These are phyloP conservation scores for Taiozyma sp. DNA, from an alignment of 1,139 yeast species.

Conservation along the genomic window DNA sequence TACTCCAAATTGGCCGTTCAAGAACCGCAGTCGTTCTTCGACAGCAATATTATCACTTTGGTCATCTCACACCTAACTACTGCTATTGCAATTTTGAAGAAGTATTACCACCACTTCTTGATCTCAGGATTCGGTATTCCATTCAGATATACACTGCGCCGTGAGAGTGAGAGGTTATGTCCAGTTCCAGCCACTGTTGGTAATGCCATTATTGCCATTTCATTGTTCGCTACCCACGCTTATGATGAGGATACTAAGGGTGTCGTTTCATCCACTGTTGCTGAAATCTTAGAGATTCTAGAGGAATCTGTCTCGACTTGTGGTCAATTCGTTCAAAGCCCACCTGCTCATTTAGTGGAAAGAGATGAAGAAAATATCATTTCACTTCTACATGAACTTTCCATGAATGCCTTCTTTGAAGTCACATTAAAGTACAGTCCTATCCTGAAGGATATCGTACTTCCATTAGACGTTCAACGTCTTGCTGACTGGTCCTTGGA, in stretches of 20 bases:
- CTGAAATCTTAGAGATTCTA: slow-evolving; percentile 53
- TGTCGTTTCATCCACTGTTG: slow-evolving; percentile 46
- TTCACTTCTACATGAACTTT: slow-evolving; percentile 53
- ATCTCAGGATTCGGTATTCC: slow-evolving; percentile 38
- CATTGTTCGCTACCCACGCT: slow-evolving; percentile 56
- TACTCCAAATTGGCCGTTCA: slow-evolving; percentile 14
- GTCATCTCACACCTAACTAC: slow-evolving; percentile 6
- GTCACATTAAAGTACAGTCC: slow-evolving; percentile 60
- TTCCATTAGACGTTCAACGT: slow-evolving; percentile 58
- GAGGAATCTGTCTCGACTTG: slow-evolving; percentile 57
- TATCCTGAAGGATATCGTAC: slow-evolving; percentile 56
- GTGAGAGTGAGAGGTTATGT: slow-evolving; percentile 58
- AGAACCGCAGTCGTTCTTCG: slow-evolving; percentile 14
- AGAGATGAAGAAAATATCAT: slow-evolving; percentile 38
- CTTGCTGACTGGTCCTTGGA: slow-evolving; percentile 72
- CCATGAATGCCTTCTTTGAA: slow-evolving; percentile 59
- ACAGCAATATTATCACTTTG: slow-evolving; percentile 11
- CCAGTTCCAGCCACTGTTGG: slow-evolving; percentile 57
- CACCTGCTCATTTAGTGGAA: slow-evolving; percentile 24
- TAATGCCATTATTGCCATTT: slow-evolving; percentile 57
- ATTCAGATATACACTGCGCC: slow-evolving; percentile 42
- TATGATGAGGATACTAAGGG: slow-evolving; percentile 59
- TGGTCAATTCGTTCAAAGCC: slow-evolving; percentile 38
- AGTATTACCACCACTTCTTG: slow-evolving; percentile 22
- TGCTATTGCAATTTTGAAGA: slow-evolving; percentile 9